Percentiles rank a stretch among this genome's conserved stretches.
These are phyloP conservation scores for Buxus sempervirens DNA, from an alignment of 164 flowering plant genomes.

Conservation along the genomic window DNA sequence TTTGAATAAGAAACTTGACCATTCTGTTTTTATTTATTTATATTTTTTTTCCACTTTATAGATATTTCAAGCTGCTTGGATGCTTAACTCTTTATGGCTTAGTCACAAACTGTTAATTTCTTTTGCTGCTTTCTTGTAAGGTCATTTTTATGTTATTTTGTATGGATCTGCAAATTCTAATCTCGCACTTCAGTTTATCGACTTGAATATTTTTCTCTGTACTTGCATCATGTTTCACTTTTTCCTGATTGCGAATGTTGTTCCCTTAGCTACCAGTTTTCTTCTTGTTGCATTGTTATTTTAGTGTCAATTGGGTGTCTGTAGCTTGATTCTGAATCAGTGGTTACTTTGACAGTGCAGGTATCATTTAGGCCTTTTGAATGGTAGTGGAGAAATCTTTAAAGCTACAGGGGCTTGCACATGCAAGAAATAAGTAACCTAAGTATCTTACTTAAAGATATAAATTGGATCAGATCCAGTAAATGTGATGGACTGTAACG, in stretches of 20 bases:
- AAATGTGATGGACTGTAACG: constrained; percentile 8
- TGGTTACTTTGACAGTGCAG: too few relatives aligned
- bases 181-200: neutral
- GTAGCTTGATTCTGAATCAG: too few relatives aligned
- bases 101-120: neutral
- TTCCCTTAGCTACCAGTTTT: too few relatives aligned
- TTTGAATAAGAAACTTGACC: neutral
- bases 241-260: constrained; percentile 6
- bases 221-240: neutral
- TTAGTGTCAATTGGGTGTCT: too few relatives aligned
- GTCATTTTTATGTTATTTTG: neutral
- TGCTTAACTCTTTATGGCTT: neutral
- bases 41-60: neutral
- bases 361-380: too few relatives aligned
- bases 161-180: constrained; percentile 1
- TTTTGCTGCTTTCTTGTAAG: neutral
- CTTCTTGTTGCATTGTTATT: neutral
- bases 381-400: too few relatives aligned
- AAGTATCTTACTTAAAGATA: too few relatives aligned
- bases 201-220: neutral
- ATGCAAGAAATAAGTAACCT: too few relatives aligned
- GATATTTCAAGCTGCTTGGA: neutral
- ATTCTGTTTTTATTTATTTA: neutral
- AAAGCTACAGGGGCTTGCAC: too few relatives aligned
- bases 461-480: too few relatives aligned